These are phyloP conservation scores for Tricholoma matsutake DNA, from an alignment of 768 basidiomycete species.

Conservation along the genomic window DNA sequence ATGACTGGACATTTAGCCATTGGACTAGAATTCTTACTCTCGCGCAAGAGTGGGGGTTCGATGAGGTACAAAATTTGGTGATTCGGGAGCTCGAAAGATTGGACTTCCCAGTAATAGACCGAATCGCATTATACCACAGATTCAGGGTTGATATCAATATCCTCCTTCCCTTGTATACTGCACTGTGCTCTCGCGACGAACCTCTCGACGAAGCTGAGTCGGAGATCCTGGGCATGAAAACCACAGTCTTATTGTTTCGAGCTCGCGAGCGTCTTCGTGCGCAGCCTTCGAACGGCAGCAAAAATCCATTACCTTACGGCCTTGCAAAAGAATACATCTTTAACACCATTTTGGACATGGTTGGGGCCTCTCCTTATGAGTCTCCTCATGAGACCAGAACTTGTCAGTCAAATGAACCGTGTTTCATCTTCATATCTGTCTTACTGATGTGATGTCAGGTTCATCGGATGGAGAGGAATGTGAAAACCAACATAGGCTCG, in stretches of 20 bases:
- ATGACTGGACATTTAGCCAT: conserved; percentile 43
- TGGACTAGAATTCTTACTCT: conserved; percentile 58
- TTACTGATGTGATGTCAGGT: neutral
- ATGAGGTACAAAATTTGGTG: conserved; percentile 47
- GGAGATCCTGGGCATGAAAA: conserved; percentile 52
- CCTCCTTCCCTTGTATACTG: conserved; percentile 50
- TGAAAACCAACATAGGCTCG: neutral
- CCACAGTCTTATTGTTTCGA: conserved; percentile 46
- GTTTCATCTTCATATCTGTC: neutral
- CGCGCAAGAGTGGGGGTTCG: conserved; percentile 53
- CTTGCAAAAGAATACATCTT: conserved; percentile 30
- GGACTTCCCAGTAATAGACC: conserved; percentile 27
- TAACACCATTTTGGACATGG: conserved; percentile 29
- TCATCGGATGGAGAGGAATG: conserved; percentile 1
- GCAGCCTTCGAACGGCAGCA: conserved; percentile 26
- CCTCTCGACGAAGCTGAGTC: conserved; percentile 56
- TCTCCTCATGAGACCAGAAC: conserved; percentile 4
- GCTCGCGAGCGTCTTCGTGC: conserved; percentile 51
- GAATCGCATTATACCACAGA: conserved; percentile 50
- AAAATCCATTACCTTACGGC: conserved; percentile 34
- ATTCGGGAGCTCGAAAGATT: conserved; percentile 32
- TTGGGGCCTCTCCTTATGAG: conserved; percentile 5
- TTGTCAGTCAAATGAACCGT: conserved; percentile 2
- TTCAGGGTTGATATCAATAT: conserved; percentile 46
- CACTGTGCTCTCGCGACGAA: conserved; percentile 47